A percentile compares a stretch with the other conserved stretches of the same genome.
Evolutionary conservation across 805 yeast species (phyloP).

Genomic region (Candida silvicultrix): DNA sequence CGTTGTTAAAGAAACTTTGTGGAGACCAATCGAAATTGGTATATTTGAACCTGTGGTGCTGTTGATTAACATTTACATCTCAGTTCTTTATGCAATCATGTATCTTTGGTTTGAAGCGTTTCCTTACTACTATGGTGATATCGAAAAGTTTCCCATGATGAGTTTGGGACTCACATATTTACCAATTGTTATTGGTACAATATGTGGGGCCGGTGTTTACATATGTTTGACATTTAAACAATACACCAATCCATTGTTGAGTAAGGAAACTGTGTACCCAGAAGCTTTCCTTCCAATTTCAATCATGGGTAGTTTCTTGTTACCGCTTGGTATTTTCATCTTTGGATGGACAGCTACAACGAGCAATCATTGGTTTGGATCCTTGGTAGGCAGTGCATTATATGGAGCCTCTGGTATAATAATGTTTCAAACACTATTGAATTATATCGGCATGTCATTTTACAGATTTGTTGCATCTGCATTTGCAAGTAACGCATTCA

Average conservation of each 20-base stretch:
- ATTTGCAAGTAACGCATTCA: slow-evolving; percentile 60
- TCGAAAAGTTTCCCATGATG: slow-evolving; percentile 40
- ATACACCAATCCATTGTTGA: slow-evolving; percentile 21
- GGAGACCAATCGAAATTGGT: slow-evolving; percentile 46
- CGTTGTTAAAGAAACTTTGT: slow-evolving; percentile 27
- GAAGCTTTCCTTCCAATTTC: slow-evolving; percentile 37
- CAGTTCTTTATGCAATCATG: slow-evolving; percentile 44
- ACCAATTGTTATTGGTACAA: slow-evolving; percentile 40
- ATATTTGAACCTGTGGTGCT: slow-evolving; percentile 50
- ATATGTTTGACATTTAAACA: slow-evolving; percentile 19
- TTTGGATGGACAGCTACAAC: slow-evolving; percentile 44
- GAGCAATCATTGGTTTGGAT: slow-evolving; percentile 42
- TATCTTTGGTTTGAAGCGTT: slow-evolving; percentile 58
- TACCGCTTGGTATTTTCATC: slow-evolving; percentile 39
- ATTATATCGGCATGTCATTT: slow-evolving; percentile 55
- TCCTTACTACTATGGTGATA: slow-evolving; percentile 45
- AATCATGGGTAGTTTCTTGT: slow-evolving; percentile 31
- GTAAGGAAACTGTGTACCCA: slow-evolving; percentile 27
- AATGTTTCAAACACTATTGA: slow-evolving; percentile 52
- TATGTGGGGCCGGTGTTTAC: slow-evolving; percentile 29
- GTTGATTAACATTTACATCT: slow-evolving; percentile 44
- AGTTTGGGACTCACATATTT: slow-evolving; percentile 43
- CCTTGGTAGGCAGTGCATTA: slow-evolving; percentile 36
- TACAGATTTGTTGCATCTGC: slow-evolving; percentile 56
- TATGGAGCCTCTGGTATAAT: slow-evolving; percentile 37